Base-by-base conservation (phyloP, 2,329 filamentous ascomycete species). In the Diaporthe sp. region DNA sequence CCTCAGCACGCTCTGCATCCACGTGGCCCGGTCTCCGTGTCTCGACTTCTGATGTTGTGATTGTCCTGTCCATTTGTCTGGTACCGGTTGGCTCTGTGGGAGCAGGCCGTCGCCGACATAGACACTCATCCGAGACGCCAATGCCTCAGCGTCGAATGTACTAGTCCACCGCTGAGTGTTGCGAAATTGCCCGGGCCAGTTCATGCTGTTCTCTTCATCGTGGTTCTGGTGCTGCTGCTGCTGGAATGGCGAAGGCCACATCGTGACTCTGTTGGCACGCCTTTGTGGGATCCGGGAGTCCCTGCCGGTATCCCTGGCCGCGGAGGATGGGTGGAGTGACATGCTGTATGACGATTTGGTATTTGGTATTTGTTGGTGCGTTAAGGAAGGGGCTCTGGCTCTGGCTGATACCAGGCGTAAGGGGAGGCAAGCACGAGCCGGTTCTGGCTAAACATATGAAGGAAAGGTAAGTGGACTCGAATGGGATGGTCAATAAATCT, bases 41-140 rank as follows among this genome's bases (percentile, higher is more conserved):
- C 70, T 73, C 2, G 73, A 61, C 50, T 13, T 58, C 6, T 51
- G 71, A 37, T 37, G 22, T 13, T 39, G 56, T 30, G 22, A 35
- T 50, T 76, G 73, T 1, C 76, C 76, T 15, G 75, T 55, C 76
- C 76, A 78, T n/a, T 73, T 55, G 25, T 74, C 74, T 3, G 69
- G 73, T 1, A 27, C 55, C 42, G 53, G 30, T 25, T 76, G 75
- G 17, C 63, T 50, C 32, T 66, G 69, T 8, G 77, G 77, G 19
- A 78, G 76, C 3, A 78, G 76, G 0, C 71, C 69, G 66, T 78
- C 72, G 59, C 77, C 77, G 53, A 77, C 77, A 37, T 76, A 75
- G 50, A 76, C 42, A 59, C 77, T 78, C 77, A 78, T 77, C 55
- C 76, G 74, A 25, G 73, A 71, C 53, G 77, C 77, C 61, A 75